phyloP scores from a whole-genome alignment of 179 eudicot species.

The Carnegiea gigantea region DNA sequence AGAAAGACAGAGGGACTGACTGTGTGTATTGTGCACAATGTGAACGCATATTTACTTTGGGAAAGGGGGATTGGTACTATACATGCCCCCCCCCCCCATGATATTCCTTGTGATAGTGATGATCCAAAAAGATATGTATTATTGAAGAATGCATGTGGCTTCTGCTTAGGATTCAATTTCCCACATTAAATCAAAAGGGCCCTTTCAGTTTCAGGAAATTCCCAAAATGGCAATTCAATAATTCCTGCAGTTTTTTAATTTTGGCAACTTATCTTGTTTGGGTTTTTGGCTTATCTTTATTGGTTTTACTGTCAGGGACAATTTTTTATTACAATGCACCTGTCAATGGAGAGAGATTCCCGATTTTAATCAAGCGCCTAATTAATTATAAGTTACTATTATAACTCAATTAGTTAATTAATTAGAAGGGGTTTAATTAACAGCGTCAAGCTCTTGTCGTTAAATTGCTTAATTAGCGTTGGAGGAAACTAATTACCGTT shows the following conservation, averaged over 20 bases:
- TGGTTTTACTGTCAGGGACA: not conserved
- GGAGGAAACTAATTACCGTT: no score
- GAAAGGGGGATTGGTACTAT: not conserved
- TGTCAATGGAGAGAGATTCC: not conserved
- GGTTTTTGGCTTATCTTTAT: not conserved
- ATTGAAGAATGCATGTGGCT: not conserved
- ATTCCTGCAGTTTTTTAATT: not conserved
- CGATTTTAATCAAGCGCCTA: no score
- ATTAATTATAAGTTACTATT: no score
- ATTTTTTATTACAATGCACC: not conserved
- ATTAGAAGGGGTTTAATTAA: no score
- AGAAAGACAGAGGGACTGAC: not conserved
- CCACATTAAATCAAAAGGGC: not conserved
- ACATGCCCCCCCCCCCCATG: not conserved
- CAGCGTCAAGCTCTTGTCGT: no score
- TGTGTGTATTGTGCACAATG: not conserved
- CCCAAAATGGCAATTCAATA: conserved; percentile 6
- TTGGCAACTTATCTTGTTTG: not conserved
- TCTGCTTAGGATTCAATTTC: not conserved
- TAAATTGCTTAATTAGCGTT: no score
- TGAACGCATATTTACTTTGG: not conserved
- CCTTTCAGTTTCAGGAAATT: not conserved
- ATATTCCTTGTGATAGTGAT: not conserved
- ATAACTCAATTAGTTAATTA: no score
- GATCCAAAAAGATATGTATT: not conserved